Base-by-base conservation (phyloP, 805 yeast genomes). In the Saturnispora silvae region DNA sequence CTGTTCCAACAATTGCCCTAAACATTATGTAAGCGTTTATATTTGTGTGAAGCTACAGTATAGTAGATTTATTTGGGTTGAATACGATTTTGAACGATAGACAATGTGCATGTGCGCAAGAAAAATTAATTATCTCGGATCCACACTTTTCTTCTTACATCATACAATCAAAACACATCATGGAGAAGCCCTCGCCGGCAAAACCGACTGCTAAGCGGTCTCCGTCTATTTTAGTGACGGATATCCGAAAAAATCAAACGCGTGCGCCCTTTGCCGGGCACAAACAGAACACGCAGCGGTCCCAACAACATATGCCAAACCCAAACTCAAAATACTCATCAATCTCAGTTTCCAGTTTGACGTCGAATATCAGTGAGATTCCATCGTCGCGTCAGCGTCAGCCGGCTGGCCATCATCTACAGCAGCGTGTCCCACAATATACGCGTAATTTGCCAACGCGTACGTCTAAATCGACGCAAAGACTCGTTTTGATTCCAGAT, bases 191-290 rank as follows among this genome's bases (percentile, higher is more conserved):
- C n/a, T n/a, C n/a, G n/a, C n/a, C n/a, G n/a, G n/a, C n/a, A n/a
- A n/a, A n/a, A n/a, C n/a, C n/a, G 13, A 36, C 39, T 11, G 84
- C 95, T 11, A 83, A 82, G 49, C 62, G 96, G 49, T 83, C 96
- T 22, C 96, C 97, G 9, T 83, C 95, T 2, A 87, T 87, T 51
- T 67, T 87, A 40, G 97, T 87, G 27, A 89, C 97, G 0, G 97
- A 87, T 60, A 75, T 83, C 3, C 66, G 97, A 42, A 68, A 75
- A 37, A 63, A 63, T 41, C 64, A 59, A 38, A 57, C 63, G 17
- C 65, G 66, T 44, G 92, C 89, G 0, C 94, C 92, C 1, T 83
- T 77, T 67, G 92, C 92, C 1, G 87, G 89, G 25, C 75, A 70
- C 37, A 61, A 60, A 45, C 40, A 48, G 24, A 51, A 48, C 19